Evolutionary conservation across 2,329 filamentous ascomycete species (phyloP), one percentile per base, ranked within the genome.

Genomic region (Fusarium coffeatum): DNA sequence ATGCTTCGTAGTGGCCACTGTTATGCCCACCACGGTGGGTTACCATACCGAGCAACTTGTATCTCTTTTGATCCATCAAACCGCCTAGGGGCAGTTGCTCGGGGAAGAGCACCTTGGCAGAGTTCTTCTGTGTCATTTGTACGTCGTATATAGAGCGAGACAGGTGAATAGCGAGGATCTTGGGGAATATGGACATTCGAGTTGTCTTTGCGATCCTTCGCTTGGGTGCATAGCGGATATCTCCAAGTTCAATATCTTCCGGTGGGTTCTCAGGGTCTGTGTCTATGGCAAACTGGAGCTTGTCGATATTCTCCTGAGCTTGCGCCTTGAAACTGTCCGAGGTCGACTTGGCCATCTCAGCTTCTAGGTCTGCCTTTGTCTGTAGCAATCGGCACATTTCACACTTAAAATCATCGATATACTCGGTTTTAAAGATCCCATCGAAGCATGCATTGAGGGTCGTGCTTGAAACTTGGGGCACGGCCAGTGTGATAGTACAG

Each of bases 1-100:
- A 98, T 1, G 94, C 95, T 79, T 99, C 96, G 81, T 99, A 99
- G 78, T 99, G 96, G 1, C 96, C 96, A 74, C 94, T 97, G 76
- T 97, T 91, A 78, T 99, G 96, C 67, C 93, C 97, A 40, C 96
- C 96, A 76, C 97, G 97, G 78, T 99, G 96, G 23, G 93, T 97
- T 37, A 99, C 93, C 37, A 97, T 88, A 15, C 92, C 93, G 1
- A 97, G 86, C 8, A 99, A 85, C 74, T 90, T 93, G 80, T 98
- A 99, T 77, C 88, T 91, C 69, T 90, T 92, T 75, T 92, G 90
- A 59, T 92, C 87, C 45, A 96, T 81, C 25, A 98, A 83, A 1
- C 93, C 90, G 2, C 96, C 96, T 5, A 99, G 83, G 0, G 92
- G 89, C 4, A 99, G 81, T n/a, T 87, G 86, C 79, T 98, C 95